Evolutionary conservation across 345 rosid species (phyloP).

Genomic region (Brassica cretica): DNA sequence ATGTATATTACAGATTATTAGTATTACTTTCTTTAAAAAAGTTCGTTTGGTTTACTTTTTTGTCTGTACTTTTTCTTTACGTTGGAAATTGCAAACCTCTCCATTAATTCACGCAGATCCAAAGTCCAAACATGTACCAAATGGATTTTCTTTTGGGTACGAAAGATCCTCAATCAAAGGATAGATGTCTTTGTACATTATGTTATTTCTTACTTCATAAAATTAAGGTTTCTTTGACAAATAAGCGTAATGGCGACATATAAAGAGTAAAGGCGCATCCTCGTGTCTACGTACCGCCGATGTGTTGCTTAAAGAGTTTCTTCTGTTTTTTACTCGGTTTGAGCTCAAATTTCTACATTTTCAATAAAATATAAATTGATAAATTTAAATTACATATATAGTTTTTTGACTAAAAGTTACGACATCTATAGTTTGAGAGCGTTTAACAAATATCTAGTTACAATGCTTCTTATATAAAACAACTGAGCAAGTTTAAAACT

Average conservation of each 20-base stretch:
- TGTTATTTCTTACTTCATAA: slow-evolving; percentile 16
- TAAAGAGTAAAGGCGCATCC: neutral
- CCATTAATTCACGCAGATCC: slow-evolving; percentile 9
- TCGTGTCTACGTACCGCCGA: neutral
- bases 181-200: slow-evolving; percentile 23
- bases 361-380: neutral
- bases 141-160: neutral
- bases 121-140: slow-evolving; percentile 22
- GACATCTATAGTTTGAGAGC: neutral
- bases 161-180: slow-evolving; percentile 39
- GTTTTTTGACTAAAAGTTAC: too few relatives aligned
- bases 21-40: neutral
- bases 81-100: slow-evolving; percentile 27
- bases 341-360: neutral
- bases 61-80: neutral
- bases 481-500: neutral
- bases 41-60: neutral
- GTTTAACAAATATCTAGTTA: neutral
- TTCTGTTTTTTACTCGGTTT: neutral
- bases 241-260: slow-evolving; percentile 21
- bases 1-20: too few relatives aligned
- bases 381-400: neutral
- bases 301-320: neutral
- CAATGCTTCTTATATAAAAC: neutral
- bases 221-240: slow-evolving; percentile 24